A percentile compares a stretch with the other conserved stretches of the same genome.
These are phyloP conservation scores for Colletotrichum tanaceti DNA, from an alignment of 2,329 filamentous ascomycete genomes.

Conservation along the genomic window DNA sequence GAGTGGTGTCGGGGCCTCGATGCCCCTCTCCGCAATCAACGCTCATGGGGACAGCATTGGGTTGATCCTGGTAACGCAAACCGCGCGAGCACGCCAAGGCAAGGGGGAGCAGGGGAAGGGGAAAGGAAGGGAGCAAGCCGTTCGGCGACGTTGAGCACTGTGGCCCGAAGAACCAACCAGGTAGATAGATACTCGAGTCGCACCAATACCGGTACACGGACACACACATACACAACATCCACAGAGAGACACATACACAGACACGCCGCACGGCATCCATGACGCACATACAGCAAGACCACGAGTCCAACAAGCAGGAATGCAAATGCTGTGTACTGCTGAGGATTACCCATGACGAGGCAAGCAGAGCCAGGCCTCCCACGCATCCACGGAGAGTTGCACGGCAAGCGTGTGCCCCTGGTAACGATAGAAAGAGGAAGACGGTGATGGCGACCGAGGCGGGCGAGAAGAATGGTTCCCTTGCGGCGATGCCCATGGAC, in stretches of 20 bases:
- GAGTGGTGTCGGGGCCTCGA: conserved; percentile 23
- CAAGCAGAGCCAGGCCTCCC: neutral
- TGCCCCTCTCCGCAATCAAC: conserved; percentile 37
- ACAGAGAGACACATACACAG: neutral
- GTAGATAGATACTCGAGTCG: conserved; percentile 31
- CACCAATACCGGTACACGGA: neutral
- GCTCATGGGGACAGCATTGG: conserved; percentile 31
- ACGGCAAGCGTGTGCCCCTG: neutral
- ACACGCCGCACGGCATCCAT: conserved; percentile 6
- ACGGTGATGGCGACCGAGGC: neutral
- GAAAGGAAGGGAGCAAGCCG: conserved; percentile 20
- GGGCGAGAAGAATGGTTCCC: neutral
- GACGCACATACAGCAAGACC: conserved; percentile 11
- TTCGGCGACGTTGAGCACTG: conserved; percentile 30
- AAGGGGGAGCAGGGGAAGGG: conserved; percentile 7
- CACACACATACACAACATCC: neutral
- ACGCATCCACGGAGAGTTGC: neutral
- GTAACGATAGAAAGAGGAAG: neutral
- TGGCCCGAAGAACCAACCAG: conserved; percentile 30
- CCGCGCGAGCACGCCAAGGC: conserved; percentile 21
- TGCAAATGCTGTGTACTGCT: neutral
- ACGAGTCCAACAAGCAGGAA: neutral
- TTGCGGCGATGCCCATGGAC: conserved; percentile 29
- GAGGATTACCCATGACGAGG: neutral
- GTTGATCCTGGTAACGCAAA: conserved; percentile 34